phyloP scores from a whole-genome alignment of 768 basidiomycete species.

The Amyloporia xantha region DNA sequence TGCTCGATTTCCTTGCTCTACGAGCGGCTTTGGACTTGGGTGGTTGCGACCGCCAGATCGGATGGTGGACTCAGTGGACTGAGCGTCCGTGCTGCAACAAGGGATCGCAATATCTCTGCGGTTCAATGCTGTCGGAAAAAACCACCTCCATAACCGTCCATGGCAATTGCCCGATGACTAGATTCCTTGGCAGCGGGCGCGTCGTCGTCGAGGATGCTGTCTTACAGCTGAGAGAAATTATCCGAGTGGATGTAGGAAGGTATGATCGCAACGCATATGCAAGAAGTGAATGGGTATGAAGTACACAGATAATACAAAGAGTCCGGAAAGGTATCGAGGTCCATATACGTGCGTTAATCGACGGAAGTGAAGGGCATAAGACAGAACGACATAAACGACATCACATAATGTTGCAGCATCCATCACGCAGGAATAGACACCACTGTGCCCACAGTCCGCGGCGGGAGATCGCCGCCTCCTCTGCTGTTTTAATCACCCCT shows the following conservation, averaged over 20 bases:
- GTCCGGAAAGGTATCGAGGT: too few relatives aligned
- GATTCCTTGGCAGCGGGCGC: neutral
- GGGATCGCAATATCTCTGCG: neutral
- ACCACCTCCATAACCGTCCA: neutral
- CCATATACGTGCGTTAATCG: too few relatives aligned
- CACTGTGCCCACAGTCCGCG: constrained; percentile 2
- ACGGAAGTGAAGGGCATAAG: too few relatives aligned
- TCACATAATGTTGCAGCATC: constrained; percentile 14
- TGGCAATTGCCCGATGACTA: neutral
- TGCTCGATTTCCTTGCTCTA: neutral
- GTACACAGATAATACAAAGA: too few relatives aligned
- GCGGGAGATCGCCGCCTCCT: neutral
- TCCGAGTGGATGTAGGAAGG: too few relatives aligned
- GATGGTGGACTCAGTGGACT: too few relatives aligned
- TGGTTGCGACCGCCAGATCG: neutral
- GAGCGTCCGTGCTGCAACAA: neutral
- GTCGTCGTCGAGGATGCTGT: too few relatives aligned
- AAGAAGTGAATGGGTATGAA: too few relatives aligned
- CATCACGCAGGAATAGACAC: constrained; percentile 1
- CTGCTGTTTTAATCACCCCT: constrained; percentile 24
- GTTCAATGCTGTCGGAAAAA: neutral
- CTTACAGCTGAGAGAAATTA: too few relatives aligned
- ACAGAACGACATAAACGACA: too few relatives aligned
- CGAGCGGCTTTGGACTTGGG: neutral
- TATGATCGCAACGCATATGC: too few relatives aligned